Evolutionary conservation across 768 basidiomycete species (phyloP).

Genomic region (Boletellus ananas): DNA sequence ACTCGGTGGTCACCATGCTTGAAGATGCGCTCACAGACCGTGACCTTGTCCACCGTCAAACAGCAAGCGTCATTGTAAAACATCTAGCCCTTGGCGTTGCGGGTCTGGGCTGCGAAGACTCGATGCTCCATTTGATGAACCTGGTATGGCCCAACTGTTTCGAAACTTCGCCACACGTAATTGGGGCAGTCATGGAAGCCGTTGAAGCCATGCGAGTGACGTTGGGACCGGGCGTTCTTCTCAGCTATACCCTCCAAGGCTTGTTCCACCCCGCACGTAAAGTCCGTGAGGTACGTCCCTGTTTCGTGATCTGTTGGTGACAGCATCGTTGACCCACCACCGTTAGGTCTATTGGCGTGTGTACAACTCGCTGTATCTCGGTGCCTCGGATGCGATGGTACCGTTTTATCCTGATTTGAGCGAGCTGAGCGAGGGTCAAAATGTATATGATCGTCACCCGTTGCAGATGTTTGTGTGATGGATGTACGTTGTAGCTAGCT

Average conservation of each 20-base stretch:
- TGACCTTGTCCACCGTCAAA: constrained; percentile 97
- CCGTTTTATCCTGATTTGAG: constrained; percentile 92
- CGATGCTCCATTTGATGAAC: constrained; percentile 96
- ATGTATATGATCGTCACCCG: constrained; percentile 81
- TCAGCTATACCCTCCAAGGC: constrained; percentile 92
- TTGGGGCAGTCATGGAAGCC: constrained; percentile 97
- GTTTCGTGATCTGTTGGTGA: background rate
- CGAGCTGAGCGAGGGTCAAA: constrained; percentile 88
- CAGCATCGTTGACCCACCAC: background rate
- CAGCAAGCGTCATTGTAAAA: constrained; percentile 97
- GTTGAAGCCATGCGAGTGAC: constrained; percentile 97
- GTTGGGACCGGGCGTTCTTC: constrained; percentile 86
- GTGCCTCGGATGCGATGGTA: constrained; percentile 86
- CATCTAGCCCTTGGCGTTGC: constrained; percentile 96
- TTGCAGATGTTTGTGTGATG: constrained; percentile 77
- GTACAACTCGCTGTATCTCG: constrained; percentile 92
- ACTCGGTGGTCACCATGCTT: constrained; percentile 96
- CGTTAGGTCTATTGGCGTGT: constrained; percentile 84
- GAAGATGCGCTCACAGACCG: constrained; percentile 98
- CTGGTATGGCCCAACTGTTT: constrained; percentile 99
- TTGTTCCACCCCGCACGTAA: constrained; percentile 97
- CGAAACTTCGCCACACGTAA: constrained; percentile 97
- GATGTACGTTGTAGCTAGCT: background rate
- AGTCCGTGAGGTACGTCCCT: constrained; percentile 82
- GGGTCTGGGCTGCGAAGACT: constrained; percentile 96